phyloP scores from a whole-genome alignment of 805 yeast species.

The Maudiozyma barnettii region DNA sequence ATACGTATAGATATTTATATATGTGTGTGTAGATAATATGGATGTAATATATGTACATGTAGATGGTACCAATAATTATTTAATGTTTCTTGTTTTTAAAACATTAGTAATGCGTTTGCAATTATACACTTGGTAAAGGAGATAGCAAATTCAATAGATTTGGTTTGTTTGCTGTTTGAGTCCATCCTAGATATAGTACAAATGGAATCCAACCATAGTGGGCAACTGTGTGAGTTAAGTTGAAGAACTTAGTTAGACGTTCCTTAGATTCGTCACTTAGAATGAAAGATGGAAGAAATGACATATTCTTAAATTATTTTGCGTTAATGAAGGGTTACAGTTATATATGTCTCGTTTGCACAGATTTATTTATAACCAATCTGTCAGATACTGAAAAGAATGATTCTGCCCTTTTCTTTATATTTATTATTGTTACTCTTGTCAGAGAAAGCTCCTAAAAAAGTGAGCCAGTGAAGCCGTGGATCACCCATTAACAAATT shows the following conservation, averaged over 20 bases:
- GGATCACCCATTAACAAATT: background rate
- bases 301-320: conserved; percentile 10
- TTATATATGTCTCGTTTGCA: too few relatives aligned
- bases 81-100: too few relatives aligned
- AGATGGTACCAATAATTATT: background rate
- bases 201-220: conserved; percentile 98
- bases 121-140: conserved; percentile 31
- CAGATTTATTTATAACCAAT: background rate
- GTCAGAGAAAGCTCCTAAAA: too few relatives aligned
- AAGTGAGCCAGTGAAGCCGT: too few relatives aligned
- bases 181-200: conserved; percentile 83
- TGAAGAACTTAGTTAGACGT: conserved; percentile 75
- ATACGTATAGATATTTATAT: conserved; percentile 2
- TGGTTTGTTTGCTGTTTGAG: conserved; percentile 75
- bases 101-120: background rate
- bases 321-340: too few relatives aligned
- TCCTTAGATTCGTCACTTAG: conserved; percentile 46
- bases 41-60: background rate
- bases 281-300: conserved; percentile 29
- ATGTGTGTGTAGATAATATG: background rate
- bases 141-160: conserved; percentile 45
- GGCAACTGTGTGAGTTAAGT: conserved; percentile 73
- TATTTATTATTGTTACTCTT: too few relatives aligned
- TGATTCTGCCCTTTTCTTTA: too few relatives aligned
- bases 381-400: background rate